phyloP scores from a whole-genome alignment of 2,329 filamentous ascomycete genomes.

The Fusarium marasasianum region DNA sequence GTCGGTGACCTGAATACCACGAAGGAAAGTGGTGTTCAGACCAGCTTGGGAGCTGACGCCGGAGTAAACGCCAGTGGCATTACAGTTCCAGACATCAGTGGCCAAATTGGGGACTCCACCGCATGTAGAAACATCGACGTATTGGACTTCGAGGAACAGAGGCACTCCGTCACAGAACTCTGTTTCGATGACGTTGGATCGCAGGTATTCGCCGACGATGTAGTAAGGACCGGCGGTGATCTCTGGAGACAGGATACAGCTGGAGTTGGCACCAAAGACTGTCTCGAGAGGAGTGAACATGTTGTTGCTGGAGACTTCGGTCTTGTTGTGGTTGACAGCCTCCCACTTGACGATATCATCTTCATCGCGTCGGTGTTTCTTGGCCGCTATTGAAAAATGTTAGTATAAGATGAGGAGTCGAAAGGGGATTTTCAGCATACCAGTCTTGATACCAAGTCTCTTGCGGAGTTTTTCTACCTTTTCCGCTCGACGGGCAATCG shows the following conservation, averaged over 20 bases:
- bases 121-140: conserved; percentile 3
- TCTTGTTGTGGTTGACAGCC: conserved; percentile 7
- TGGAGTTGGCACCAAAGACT: conserved; percentile 8
- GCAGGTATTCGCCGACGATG: neutral
- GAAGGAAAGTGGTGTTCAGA: conserved; percentile 6
- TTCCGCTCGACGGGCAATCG: neutral
- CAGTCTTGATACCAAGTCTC: conserved; percentile 1
- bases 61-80: conserved; percentile 11
- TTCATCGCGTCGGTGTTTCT: conserved; percentile 5
- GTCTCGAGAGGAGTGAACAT: conserved; percentile 7
- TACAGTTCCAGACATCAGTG: conserved; percentile 6
- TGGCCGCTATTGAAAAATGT: neutral
- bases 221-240: neutral
- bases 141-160: conserved; percentile 10
- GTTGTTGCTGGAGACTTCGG: neutral
- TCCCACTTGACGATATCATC: conserved; percentile 3
- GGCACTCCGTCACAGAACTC: conserved; percentile 1
- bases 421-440: neutral
- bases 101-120: neutral
- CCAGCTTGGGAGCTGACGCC: conserved; percentile 1
- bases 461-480: conserved; percentile 3
- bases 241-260: conserved; percentile 4
- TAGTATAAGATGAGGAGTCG: rapidly evolving
- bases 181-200: conserved; percentile 2
- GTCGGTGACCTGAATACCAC: conserved; percentile 8